Conservation (phyloP, 1,284 basidiomycete species). For the Trichosporon asahii region DNA sequence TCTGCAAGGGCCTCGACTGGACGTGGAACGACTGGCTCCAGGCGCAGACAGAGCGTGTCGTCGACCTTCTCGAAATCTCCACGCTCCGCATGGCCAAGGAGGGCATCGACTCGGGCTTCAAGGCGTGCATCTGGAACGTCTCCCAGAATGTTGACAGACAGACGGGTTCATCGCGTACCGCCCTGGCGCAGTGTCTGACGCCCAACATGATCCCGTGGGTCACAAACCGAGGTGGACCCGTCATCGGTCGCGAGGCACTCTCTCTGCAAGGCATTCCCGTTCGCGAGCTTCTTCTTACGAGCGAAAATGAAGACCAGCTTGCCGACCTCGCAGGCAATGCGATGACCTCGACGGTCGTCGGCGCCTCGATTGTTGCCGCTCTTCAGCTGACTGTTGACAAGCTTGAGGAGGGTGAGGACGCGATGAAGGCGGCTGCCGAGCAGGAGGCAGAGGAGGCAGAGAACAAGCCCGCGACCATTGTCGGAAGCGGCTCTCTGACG, state of each 20-base stretch:
- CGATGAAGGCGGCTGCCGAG: slow-evolving; percentile 55
- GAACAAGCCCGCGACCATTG: slow-evolving; percentile 56
- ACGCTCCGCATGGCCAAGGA: slow-evolving; percentile 74
- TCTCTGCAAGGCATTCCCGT: slow-evolving; percentile 91
- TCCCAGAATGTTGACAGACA: slow-evolving; percentile 93
- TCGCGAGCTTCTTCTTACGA: slow-evolving; percentile 83
- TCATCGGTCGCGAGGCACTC: slow-evolving; percentile 87
- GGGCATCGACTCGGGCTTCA: slow-evolving; percentile 77
- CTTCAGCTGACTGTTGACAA: slow-evolving; percentile 65
- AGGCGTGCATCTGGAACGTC: slow-evolving; percentile 96
- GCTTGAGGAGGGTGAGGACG: slow-evolving; percentile 62
- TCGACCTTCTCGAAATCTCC: slow-evolving; percentile 90
- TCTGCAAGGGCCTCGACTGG: slow-evolving; percentile 81
- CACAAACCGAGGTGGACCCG: slow-evolving; percentile 92
- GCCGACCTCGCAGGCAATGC: slow-evolving; percentile 94
- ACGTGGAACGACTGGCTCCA: slow-evolving; percentile 92
- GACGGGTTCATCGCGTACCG: slow-evolving; percentile 72
- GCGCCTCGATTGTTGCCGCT: slow-evolving; percentile 80
- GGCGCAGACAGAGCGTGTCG: slow-evolving; percentile 86
- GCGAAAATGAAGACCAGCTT: slow-evolving; percentile 88
- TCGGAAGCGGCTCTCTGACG: slow-evolving; percentile 66
- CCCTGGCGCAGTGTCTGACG: slow-evolving; percentile 86
- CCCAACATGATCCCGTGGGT: slow-evolving; percentile 96
- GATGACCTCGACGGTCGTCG: slow-evolving; percentile 95
- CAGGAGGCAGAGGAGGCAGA: slow-evolving; percentile 51